Percentiles rank a stretch among this genome's conserved stretches.
Evolutionary conservation across 2,329 filamentous ascomycete genomes (phyloP).

Genomic region (Fusarium sp.): DNA sequence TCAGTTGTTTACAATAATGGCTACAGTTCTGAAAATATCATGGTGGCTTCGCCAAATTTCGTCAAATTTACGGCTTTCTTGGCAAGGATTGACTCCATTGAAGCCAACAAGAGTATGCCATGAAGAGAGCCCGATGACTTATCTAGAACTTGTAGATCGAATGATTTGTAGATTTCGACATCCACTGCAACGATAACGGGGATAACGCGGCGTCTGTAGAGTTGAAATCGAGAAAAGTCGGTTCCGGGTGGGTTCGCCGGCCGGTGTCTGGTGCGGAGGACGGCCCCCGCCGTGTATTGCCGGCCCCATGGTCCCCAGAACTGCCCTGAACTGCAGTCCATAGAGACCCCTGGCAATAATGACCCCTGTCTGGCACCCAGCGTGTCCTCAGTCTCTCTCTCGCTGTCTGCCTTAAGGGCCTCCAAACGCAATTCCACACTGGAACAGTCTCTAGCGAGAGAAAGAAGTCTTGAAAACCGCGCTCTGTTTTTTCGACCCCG

Average conservation of each 20-base stretch:
- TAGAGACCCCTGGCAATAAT: constrained; percentile 31
- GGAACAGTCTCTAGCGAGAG: constrained; percentile 1
- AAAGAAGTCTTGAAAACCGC: not conserved
- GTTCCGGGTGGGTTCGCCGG: constrained; percentile 22
- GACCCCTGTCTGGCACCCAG: constrained; percentile 39
- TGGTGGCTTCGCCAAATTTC: constrained; percentile 20
- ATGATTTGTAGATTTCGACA: constrained; percentile 20
- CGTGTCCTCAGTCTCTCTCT: not conserved
- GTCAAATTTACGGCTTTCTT: constrained; percentile 18
- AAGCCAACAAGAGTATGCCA: constrained; percentile 7
- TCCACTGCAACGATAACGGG: constrained; percentile 24
- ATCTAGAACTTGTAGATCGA: constrained; percentile 19
- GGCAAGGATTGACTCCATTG: constrained; percentile 20
- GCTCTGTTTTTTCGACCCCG: not conserved
- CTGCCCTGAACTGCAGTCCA: constrained; percentile 29
- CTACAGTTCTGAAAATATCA: not conserved
- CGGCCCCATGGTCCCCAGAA: constrained; percentile 30
- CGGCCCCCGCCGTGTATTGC: constrained; percentile 17
- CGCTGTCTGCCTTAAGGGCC: constrained; percentile 3
- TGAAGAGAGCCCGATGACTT: not conserved
- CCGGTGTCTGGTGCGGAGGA: constrained; percentile 8
- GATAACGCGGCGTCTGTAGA: constrained; percentile 21
- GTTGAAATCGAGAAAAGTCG: constrained; percentile 24
- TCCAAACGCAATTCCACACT: not conserved
- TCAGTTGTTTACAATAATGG: not conserved